A percentile compares a stretch with the other conserved stretches of the same genome.
phyloP scores from a whole-genome alignment of 2,329 filamentous ascomycete species.

The Monosporascus ibericus region DNA sequence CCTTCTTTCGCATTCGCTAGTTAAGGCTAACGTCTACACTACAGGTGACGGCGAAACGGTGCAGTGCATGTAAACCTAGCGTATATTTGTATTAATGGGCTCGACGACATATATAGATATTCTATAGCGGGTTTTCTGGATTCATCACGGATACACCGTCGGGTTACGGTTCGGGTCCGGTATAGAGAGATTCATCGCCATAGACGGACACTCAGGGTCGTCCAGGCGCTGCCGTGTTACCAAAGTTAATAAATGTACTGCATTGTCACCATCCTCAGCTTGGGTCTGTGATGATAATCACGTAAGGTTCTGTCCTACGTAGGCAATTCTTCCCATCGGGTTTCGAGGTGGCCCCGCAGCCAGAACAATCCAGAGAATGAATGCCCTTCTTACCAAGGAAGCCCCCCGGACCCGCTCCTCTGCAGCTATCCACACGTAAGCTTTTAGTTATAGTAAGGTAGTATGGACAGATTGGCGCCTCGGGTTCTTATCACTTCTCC shows the following conservation, averaged over 20 bases:
- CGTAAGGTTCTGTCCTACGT: no score
- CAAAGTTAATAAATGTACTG: no score
- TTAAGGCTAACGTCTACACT: neutral
- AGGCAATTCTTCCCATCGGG: neutral
- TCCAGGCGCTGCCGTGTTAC: no score
- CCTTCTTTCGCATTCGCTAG: constrained; percentile 6
- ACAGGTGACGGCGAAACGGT: constrained; percentile 22
- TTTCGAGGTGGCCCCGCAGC: neutral
- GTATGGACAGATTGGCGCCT: no score
- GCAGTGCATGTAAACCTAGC: constrained; percentile 20
- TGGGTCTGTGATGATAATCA: no score
- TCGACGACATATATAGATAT: no score
- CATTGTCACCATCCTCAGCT: no score
- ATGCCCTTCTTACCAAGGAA: neutral
- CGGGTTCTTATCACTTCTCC: no score
- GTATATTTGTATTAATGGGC: constrained; percentile 1
- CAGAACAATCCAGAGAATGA: no score
- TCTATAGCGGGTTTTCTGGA: neutral
- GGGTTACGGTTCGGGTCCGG: no score
- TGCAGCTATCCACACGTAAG: neutral
- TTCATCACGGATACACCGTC: neutral
- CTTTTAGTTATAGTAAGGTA: neutral
- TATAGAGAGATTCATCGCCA: no score
- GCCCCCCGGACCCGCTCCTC: neutral
- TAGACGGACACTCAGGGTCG: no score